Percentiles rank a stretch among this genome's conserved stretches.
These are phyloP conservation scores for Buxus sempervirens DNA, from an alignment of 164 flowering plant genomes.

Conservation along the genomic window DNA sequence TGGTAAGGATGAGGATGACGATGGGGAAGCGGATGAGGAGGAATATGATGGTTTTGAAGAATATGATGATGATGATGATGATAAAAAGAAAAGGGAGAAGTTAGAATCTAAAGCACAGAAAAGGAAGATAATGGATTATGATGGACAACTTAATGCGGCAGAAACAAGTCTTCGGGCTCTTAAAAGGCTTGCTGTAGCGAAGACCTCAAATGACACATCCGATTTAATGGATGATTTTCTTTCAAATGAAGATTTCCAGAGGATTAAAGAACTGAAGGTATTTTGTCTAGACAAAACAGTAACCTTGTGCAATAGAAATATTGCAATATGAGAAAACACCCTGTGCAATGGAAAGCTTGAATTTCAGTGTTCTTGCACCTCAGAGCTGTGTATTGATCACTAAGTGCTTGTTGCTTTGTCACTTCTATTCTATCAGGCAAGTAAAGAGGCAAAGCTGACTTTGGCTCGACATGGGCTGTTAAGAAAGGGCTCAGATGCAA, in stretches of 20 bases:
- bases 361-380: not conserved
- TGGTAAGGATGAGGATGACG: slow-evolving; percentile 10
- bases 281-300: slow-evolving; percentile 2
- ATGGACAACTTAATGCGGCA: slow-evolving; percentile 46
- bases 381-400: not conserved
- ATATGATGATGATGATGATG: slow-evolving; percentile 20
- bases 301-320: not conserved
- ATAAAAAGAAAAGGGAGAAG: slow-evolving; percentile 16
- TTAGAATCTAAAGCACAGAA: slow-evolving; percentile 36
- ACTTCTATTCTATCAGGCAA: slow-evolving; percentile 43
- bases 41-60: no score
- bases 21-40: slow-evolving; percentile 19
- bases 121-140: slow-evolving; percentile 67
- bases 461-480: slow-evolving; percentile 60
- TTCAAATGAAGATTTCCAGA: slow-evolving; percentile 82
- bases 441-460: slow-evolving; percentile 55
- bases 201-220: slow-evolving; percentile 19
- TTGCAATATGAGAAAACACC: no score
- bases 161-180: slow-evolving; percentile 75
- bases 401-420: not conserved
- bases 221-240: slow-evolving; percentile 63
- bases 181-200: slow-evolving; percentile 59
- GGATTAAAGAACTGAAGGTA: slow-evolving; percentile 80
- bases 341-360: not conserved
- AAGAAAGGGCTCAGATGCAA: slow-evolving; percentile 39